Conservation (phyloP, 305 asterid species). For the Coffea humblotiana region DNA sequence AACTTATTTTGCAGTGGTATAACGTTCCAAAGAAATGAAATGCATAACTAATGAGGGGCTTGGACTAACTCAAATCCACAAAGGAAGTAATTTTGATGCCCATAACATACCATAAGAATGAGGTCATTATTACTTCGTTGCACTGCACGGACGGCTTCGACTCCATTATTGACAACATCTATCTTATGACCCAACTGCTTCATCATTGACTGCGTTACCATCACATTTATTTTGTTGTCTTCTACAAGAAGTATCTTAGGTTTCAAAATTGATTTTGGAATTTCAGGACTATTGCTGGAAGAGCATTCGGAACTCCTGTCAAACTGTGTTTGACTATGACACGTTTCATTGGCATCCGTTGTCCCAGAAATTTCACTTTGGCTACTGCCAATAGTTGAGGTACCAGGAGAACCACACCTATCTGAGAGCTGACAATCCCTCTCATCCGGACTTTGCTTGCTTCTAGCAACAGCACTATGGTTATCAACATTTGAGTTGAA, state of each 20-base stretch:
- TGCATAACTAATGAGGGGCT: neutral
- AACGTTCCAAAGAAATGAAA: neutral
- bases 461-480: constrained; percentile 22
- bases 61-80: neutral
- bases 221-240: constrained; percentile 75
- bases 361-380: constrained; percentile 29
- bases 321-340: constrained; percentile 26
- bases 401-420: constrained; percentile 27
- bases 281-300: constrained; percentile 40
- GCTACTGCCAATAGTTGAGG: constrained; percentile 25
- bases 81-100: neutral
- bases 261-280: constrained; percentile 26
- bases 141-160: constrained; percentile 73
- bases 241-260: constrained; percentile 92
- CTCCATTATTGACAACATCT: constrained; percentile 67
- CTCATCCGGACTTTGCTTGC: constrained; percentile 19
- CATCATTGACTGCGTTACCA: constrained; percentile 89
- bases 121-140: constrained; percentile 55
- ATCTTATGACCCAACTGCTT: constrained; percentile 69
- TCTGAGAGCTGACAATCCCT: constrained; percentile 15
- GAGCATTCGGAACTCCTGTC: constrained; percentile 45
- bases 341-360: constrained; percentile 26
- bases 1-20: neutral
- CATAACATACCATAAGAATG: constrained; percentile 62
- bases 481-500: constrained; percentile 21